Conservation (phyloP, 192 early-diverging fungal genomes). For the Umbelopsis ramanniana region DNA sequence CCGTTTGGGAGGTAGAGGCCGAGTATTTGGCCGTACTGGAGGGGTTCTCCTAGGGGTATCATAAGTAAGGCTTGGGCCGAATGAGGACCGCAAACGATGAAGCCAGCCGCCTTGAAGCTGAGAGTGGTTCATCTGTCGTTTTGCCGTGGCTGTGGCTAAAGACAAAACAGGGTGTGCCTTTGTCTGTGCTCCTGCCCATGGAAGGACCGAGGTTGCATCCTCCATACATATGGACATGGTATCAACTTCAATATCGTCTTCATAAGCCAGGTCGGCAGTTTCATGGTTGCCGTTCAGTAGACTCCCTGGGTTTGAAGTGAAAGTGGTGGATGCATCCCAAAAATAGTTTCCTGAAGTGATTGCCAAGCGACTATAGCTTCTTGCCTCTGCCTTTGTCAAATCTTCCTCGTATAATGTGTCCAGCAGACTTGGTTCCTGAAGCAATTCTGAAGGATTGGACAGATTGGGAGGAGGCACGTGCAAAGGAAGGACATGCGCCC, state of each 20-base stretch:
- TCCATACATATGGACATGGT: background rate
- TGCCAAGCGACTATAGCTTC: background rate
- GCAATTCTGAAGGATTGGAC: background rate
- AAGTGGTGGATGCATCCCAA: background rate
- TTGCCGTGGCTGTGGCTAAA: background rate
- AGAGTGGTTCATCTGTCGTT: background rate
- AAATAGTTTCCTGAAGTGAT: background rate
- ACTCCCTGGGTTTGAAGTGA: background rate
- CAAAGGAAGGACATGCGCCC: background rate
- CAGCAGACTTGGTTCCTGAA: background rate
- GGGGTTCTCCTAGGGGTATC: background rate
- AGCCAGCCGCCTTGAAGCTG: background rate
- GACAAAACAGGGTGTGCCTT: constrained; percentile 2
- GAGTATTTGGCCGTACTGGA: background rate
- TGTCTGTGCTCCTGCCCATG: constrained; percentile 8
- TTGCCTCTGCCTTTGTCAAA: background rate
- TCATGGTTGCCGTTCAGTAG: background rate
- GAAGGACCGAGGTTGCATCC: background rate
- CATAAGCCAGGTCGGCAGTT: background rate
- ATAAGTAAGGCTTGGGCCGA: background rate
- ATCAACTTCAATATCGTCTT: background rate
- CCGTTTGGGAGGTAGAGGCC: background rate
- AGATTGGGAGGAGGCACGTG: constrained; percentile 17
- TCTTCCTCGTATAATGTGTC: background rate
- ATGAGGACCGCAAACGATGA: background rate